Base-by-base conservation (phyloP, 768 basidiomycete genomes). In the Boletus vinaceobasis region DNA sequence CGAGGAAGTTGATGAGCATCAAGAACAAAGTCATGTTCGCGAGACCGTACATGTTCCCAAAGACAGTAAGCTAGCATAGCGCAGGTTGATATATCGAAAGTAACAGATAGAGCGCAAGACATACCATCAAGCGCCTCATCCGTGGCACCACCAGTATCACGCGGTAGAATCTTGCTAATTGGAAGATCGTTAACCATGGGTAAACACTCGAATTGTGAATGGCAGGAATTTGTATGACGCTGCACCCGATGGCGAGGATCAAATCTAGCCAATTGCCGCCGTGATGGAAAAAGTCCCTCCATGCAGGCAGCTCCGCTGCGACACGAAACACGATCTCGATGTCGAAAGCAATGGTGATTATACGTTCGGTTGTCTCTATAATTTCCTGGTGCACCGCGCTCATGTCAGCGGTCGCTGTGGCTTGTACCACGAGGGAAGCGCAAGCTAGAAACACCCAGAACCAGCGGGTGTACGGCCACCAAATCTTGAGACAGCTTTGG, bases 1-100 rank as follows among this genome's bases (percentile, higher is more conserved):
- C 87, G 43, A 98, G 77, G 65, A 87, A 87, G 69, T 93, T 96
- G 74, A 94, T 83, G 52, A 96, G 71, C 57, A 98, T 71, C 21
- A 98, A 79, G 75, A 98, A 98, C 32, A 95, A 68, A 7, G 88
- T 80, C 92, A 97, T 95, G 77, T 98, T 98, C 29, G 79, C 76
- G 19, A 98, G 77, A 71, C 92, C 94, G 55, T 87, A 87, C 78
- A 97, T 84, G 66, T 93, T 94, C 10, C 95, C 93, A 61, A 96
- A 93, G 2, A 97, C 89, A 1, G 88, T 86, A 17, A 90, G 76
- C 93, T 94, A 59, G 0, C 17, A 39, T 49, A 14, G 14, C 37
- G 50, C 31, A 6, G 15, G 23, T 62, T 15, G 45, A 59, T n/a
- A 49, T 26, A 52, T 47, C 62, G 33, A 45, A 23, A 26, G 21